A percentile compares a stretch with the other conserved stretches of the same genome.
Conservation (phyloP, 257 asterid genomes). For the Lycium barbarum region DNA sequence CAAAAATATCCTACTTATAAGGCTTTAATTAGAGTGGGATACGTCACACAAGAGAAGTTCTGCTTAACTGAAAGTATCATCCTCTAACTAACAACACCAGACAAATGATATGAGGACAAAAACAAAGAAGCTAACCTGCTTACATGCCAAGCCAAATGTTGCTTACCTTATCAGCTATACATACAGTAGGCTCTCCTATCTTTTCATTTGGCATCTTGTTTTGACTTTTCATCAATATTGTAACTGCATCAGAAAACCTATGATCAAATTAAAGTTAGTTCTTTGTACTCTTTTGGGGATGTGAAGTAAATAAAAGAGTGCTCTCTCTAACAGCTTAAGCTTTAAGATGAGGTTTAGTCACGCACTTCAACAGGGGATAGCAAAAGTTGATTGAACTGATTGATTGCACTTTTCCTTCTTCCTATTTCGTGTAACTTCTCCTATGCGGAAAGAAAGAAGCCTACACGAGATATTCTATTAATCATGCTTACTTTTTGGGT, state of each 20-base stretch:
- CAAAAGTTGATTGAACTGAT: background rate
- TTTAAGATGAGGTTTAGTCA: too few species aligned
- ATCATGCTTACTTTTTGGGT: background rate
- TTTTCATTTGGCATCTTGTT: constrained; percentile 9
- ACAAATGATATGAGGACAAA: background rate
- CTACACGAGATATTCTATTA: constrained; percentile 13
- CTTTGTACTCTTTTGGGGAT: background rate
- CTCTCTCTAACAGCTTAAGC: too few species aligned
- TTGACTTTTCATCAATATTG: background rate
- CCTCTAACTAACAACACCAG: constrained; percentile 10
- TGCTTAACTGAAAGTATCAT: too few species aligned
- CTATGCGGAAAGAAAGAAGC: background rate
- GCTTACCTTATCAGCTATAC: background rate
- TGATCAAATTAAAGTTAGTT: background rate
- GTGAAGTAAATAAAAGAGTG: too few species aligned
- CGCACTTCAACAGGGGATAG: background rate
- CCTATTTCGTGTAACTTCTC: constrained; percentile 3
- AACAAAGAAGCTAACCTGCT: background rate
- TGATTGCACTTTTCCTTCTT: constrained; percentile 6
- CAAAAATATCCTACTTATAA: background rate
- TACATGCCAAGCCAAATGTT: constrained; percentile 20
- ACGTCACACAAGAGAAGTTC: too few species aligned
- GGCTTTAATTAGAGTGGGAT: too few species aligned
- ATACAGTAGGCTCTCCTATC: background rate
- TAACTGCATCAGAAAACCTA: background rate